Conservation (phyloP, 148 eudicot genomes). For the Camellia lanceoleosa region DNA sequence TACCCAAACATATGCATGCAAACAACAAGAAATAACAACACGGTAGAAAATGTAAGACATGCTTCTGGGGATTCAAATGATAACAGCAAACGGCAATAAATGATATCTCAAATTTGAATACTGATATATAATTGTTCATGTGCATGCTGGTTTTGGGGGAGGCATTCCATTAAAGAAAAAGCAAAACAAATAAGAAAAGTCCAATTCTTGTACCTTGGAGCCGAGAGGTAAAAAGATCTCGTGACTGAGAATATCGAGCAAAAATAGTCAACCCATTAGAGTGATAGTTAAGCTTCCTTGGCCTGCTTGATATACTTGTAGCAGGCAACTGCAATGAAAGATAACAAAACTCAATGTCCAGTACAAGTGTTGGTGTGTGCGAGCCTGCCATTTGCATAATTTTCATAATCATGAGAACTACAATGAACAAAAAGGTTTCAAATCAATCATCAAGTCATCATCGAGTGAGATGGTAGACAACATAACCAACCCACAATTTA, state of each 20-base stretch:
- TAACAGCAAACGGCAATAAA: background rate
- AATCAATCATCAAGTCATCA: background rate
- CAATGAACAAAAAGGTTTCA: background rate
- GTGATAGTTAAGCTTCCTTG: slow-evolving; percentile 37
- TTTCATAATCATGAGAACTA: background rate
- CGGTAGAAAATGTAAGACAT: background rate
- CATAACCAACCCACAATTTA: too few relatives aligned
- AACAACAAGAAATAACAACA: background rate
- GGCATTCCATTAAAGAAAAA: too few relatives aligned
- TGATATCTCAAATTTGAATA: background rate
- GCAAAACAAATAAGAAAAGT: background rate
- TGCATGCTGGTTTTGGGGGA: too few relatives aligned
- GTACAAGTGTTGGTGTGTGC: background rate
- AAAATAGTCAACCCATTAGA: slow-evolving; percentile 36
- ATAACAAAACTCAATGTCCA: background rate
- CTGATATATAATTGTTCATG: too few relatives aligned
- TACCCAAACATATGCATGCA: background rate
- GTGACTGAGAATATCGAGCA: slow-evolving; percentile 68
- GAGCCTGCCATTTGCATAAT: background rate
- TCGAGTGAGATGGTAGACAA: too few relatives aligned
- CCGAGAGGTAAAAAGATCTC: slow-evolving; percentile 69
- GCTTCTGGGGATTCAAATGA: background rate
- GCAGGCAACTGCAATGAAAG: slow-evolving; percentile 44
- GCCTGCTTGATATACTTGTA: slow-evolving; percentile 22
- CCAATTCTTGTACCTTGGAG: slow-evolving; percentile 54